Conservation (phyloP, 371 early-diverging fungal species). For the Apophysomyces sp. region DNA sequence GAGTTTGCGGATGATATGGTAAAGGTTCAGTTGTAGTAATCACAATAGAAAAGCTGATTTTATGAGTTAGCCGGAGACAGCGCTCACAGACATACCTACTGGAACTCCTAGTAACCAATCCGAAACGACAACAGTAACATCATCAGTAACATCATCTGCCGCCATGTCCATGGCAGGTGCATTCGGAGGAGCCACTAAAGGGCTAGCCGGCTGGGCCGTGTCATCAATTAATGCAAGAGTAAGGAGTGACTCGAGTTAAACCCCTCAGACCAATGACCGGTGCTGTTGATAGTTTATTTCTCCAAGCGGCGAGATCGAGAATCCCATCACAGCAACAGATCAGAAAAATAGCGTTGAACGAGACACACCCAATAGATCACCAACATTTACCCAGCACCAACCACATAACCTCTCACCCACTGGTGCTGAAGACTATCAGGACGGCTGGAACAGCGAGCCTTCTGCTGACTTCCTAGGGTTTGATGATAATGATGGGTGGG, state of each 20-base stretch:
- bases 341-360: not conserved
- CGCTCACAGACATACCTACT: constrained; percentile 24
- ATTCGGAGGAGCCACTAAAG: constrained; percentile 48
- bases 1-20: constrained; percentile 73
- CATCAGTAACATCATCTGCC: constrained; percentile 11
- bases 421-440: constrained; percentile 7
- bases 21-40: too few relatives aligned
- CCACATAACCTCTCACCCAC: not conserved
- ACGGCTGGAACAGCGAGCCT: constrained; percentile 43
- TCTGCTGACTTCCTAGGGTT: constrained; percentile 24
- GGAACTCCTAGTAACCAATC: constrained; percentile 5
- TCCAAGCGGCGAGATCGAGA: constrained; percentile 41
- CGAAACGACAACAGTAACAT: constrained; percentile 18
- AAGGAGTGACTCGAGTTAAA: not conserved
- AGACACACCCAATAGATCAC: not conserved
- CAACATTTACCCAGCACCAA: not conserved
- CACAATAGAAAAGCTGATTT: not conserved
- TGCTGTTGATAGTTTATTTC: constrained; percentile 21
- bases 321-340: constrained; percentile 1
- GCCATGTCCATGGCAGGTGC: constrained; percentile 32
- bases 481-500: constrained; percentile 47
- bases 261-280: not conserved
- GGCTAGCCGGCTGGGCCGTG: constrained; percentile 51
- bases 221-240: constrained; percentile 46
- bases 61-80: constrained; percentile 55